Evolutionary conservation across 1,284 basidiomycete species (phyloP).

Genomic region (Ceratobasidium sp.): DNA sequence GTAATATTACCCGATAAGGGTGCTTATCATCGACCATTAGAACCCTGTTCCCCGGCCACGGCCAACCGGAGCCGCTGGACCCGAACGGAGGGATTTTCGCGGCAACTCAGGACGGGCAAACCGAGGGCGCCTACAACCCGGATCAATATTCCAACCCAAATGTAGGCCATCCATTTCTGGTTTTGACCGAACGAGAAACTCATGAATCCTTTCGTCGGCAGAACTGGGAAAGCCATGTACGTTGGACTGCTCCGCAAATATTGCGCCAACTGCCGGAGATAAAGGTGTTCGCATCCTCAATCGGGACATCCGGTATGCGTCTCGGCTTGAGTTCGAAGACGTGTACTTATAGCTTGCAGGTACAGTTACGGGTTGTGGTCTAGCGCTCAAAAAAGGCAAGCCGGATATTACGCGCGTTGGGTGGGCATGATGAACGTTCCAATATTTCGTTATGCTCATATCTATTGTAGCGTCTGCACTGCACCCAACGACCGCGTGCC

Average conservation of each 20-base stretch:
- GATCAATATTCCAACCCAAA: constrained; percentile 36
- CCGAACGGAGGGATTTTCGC: constrained; percentile 38
- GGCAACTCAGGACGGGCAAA: constrained; percentile 16
- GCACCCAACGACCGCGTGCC: constrained; percentile 35
- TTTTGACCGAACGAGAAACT: too few relatives aligned
- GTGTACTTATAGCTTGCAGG: background rate
- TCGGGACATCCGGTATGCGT: constrained; percentile 30
- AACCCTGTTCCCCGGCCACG: constrained; percentile 24
- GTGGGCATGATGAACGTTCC: constrained; percentile 26
- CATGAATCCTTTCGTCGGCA: background rate
- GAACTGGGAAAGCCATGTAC: constrained; percentile 31
- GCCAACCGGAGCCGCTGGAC: constrained; percentile 29
- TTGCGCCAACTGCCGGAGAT: constrained; percentile 17
- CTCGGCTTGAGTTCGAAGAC: too few relatives aligned
- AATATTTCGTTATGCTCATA: background rate
- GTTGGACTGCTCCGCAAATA: constrained; percentile 35
- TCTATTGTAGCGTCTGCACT: constrained; percentile 16
- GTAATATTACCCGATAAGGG: background rate
- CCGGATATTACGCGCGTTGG: background rate
- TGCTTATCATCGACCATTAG: background rate
- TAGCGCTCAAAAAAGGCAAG: constrained; percentile 6
- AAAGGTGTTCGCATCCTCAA: constrained; percentile 10
- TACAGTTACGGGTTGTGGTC: constrained; percentile 22
- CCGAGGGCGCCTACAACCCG: constrained; percentile 1
- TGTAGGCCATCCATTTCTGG: background rate